Base-by-base conservation (phyloP, 805 yeast genomes). In the Nakazawaea ishiwadae region DNA sequence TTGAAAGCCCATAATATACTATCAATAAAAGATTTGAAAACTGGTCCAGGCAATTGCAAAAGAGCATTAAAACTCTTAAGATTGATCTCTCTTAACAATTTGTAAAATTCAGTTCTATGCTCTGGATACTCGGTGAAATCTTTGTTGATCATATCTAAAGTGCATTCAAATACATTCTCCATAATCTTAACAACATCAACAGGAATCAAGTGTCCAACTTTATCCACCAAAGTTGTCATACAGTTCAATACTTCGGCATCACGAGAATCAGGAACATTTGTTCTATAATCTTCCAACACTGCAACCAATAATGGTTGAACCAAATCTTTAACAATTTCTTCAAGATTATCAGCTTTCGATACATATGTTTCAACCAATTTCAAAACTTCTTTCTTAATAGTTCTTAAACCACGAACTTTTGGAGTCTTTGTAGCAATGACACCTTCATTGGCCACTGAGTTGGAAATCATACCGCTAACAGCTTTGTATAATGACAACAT, bases 1-100 rank as follows among this genome's bases (percentile, higher is more conserved):
- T 93, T 91, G 62, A 93, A 86, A 0, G 98, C 97, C 99, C 99
- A 93, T 55, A 93, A 71, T 35, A 96, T 90, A 2, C 98, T 95
- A 64, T 89, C 91, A 46, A 93, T 80, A 44, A 93, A 83, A 45
- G 88, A 75, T 57, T 85, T 89, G 74, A 93, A 91, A 18, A 96
- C 95, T 48, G 80, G 89, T 3, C 95, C 91, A 8, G 97, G 95
- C 49, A 93, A 74, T 60, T 88, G 85, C 46, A 88, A 70, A 50
- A 93, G 72, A 1, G 97, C 96, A 44, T 78, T 75, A 72, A 93
- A 93, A 14, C 93, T 81, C 56, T 84, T 83, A 51, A 80, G 63
- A 62, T 93, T 84, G 56, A 93, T 91, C 45, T 86, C 95, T 53
- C 90, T 82, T 58, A 93, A 72, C 41, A 93, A 71, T 65, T 84